Evolutionary conservation across 164 flowering plant species (phyloP), one percentile per base, ranked within the genome.

Genomic region (Vitis cinerea): DNA sequence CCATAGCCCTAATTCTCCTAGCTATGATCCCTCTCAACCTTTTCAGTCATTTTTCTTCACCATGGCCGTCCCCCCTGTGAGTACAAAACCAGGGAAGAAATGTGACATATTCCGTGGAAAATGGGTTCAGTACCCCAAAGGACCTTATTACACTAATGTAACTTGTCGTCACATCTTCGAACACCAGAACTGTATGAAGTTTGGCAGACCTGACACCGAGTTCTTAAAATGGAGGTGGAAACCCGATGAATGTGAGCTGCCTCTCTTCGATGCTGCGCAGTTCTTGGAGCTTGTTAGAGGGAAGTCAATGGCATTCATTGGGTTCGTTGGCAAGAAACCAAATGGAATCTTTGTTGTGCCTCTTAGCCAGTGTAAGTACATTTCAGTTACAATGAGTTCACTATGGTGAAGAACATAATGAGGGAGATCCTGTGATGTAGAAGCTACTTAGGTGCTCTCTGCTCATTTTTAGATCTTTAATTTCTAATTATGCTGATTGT

Each of bases 331-430:
- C 78, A 19, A 75, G 74, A 50, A 83, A 83, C 59, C 85, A 83
- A 61, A 80, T 83, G 85, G 78, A 80, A 47, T 83, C 86, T 12
- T 53, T 83, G 71, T 3, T 77, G 17, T 83, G 86, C 65, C 81
- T 83, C 51, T 65, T 83, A 59, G 23, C 81, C n/a, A 56, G 31
- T 48, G 86, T 83, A 74, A 75, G 81, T 68, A 0, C 23, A 23
- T 23, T 1, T 23, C 23, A 23, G 23, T 23, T 23, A 23, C 0
- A 23, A 23, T 23, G 23, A 23, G 1, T 23, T 23, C 23, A 23
- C 1, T 23, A 23, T 23, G 23, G 1, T 23, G 23, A 23, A 23
- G 1, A 0, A 23, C 23, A 23, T 23, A 23, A 23, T 23, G 23
- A 23, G 23, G 23, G 23, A 23, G 23, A 23, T 23, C 23, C 23